phyloP scores from a whole-genome alignment of 2,329 filamentous ascomycete genomes.

The Ascochyta pisi region DNA sequence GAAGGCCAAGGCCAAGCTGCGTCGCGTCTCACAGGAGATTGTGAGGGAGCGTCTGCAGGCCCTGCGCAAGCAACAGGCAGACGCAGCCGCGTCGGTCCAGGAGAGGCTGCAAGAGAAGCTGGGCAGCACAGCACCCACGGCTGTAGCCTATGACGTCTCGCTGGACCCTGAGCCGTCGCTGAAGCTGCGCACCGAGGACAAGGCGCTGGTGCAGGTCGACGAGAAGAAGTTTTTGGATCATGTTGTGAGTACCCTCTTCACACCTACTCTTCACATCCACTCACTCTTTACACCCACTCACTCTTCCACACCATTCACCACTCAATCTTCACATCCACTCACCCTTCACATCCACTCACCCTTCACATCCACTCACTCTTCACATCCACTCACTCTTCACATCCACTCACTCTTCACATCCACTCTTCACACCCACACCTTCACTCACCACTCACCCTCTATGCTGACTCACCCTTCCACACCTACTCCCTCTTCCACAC shows the following conservation, averaged over 20 bases:
- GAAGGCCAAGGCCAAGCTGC: conserved; percentile 88
- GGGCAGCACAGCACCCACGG: conserved; percentile 6
- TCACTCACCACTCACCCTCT: too few species aligned
- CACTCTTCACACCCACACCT: too few species aligned
- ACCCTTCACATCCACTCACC: too few species aligned
- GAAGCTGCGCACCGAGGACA: conserved; percentile 70
- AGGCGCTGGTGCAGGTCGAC: conserved; percentile 63
- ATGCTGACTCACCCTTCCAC: too few species aligned
- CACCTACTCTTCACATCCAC: too few species aligned
- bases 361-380: too few species aligned
- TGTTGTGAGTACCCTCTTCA: conserved; percentile 52
- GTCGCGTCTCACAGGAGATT: conserved; percentile 78
- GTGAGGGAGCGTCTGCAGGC: conserved; percentile 71
- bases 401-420: too few species aligned
- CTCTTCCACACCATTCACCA: too few species aligned
- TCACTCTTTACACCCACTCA: too few species aligned
- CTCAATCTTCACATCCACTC: too few species aligned
- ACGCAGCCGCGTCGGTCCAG: conserved; percentile 66
- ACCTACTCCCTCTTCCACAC: neutral
- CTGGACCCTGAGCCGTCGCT: conserved; percentile 72
- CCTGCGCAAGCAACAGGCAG: conserved; percentile 70
- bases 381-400: too few species aligned
- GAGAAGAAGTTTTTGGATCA: conserved; percentile 65
- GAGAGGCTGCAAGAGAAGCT: conserved; percentile 60
- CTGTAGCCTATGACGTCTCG: conserved; percentile 45